Conservation (phyloP, 345 rosid genomes). For the Chamaenerion angustifolium region DNA sequence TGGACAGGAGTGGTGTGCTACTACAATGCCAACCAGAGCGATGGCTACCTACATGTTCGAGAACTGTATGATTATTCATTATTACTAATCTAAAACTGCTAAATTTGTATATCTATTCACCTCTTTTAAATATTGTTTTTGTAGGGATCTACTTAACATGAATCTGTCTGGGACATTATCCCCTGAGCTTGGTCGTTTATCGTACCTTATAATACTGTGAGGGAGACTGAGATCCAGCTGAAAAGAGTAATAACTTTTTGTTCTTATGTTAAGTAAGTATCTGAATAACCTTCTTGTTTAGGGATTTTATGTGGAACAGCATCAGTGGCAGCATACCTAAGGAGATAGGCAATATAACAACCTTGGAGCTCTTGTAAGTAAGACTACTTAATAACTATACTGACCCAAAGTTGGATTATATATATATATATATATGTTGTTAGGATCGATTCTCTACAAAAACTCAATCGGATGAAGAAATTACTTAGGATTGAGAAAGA, state of each 20-base stretch:
- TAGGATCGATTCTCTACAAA: not conserved
- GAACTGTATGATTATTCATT: conserved; percentile 33
- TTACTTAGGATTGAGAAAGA: too few species aligned
- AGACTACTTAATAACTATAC: too few species aligned
- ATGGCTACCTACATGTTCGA: conserved; percentile 65
- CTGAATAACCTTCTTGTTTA: not conserved
- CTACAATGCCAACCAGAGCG: conserved; percentile 31
- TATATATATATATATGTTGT: not conserved
- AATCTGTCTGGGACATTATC: conserved; percentile 71
- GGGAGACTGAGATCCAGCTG: conserved; percentile 15
- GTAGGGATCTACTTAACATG: conserved; percentile 70
- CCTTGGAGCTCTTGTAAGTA: conserved; percentile 78
- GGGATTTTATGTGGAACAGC: conserved; percentile 88
- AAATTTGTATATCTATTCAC: not conserved
- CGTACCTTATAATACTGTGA: conserved; percentile 55
- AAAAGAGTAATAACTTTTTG: not conserved
- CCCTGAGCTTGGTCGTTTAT: conserved; percentile 60
- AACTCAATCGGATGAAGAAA: too few species aligned
- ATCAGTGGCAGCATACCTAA: conserved; percentile 73
- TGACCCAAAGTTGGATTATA: not conserved
- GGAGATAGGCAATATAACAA: conserved; percentile 68
- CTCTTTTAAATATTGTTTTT: conserved; percentile 7
- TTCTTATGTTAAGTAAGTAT: not conserved
- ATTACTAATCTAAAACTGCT: not conserved
- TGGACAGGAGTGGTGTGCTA: conserved; percentile 90